Evolutionary conservation across 495 filamentous ascomycete genomes (phyloP).

Genomic region (Tuber borchii): DNA sequence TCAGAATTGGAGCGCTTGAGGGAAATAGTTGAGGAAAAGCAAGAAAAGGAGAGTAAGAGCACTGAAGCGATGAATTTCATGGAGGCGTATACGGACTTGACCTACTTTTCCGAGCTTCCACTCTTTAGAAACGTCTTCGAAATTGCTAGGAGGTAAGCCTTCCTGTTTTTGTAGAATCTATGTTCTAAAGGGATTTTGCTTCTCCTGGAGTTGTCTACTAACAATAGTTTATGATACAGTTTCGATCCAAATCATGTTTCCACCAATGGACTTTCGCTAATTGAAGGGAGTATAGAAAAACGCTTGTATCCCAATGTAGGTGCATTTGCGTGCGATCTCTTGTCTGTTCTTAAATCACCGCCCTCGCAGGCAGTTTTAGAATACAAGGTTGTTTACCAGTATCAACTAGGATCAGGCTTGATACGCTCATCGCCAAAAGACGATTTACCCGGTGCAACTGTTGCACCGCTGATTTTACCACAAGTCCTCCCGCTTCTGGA

Average conservation of each 20-base stretch:
- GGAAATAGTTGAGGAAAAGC: constrained; percentile 59
- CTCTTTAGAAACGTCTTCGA: constrained; percentile 74
- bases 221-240: constrained; percentile 17
- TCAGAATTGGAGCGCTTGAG: constrained; percentile 69
- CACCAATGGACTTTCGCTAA: constrained; percentile 30
- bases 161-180: neutral
- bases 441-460: constrained; percentile 11
- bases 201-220: constrained; percentile 7
- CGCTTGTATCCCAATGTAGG: constrained; percentile 39
- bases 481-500: constrained; percentile 69
- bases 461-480: constrained; percentile 79
- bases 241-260: constrained; percentile 33
- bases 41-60: constrained; percentile 66
- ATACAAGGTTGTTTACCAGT: constrained; percentile 20
- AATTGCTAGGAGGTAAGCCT: constrained; percentile 57
- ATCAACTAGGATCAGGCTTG: neutral
- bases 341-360: constrained; percentile 31
- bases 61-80: constrained; percentile 68
- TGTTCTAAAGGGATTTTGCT: neutral
- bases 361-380: constrained; percentile 30
- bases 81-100: constrained; percentile 67
- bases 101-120: constrained; percentile 81
- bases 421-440: constrained; percentile 5
- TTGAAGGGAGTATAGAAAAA: constrained; percentile 36
- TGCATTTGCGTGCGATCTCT: constrained; percentile 40